Evolutionary conservation across 2,329 filamentous ascomycete species (phyloP).

Genomic region (Rhynchosporium secalis): DNA sequence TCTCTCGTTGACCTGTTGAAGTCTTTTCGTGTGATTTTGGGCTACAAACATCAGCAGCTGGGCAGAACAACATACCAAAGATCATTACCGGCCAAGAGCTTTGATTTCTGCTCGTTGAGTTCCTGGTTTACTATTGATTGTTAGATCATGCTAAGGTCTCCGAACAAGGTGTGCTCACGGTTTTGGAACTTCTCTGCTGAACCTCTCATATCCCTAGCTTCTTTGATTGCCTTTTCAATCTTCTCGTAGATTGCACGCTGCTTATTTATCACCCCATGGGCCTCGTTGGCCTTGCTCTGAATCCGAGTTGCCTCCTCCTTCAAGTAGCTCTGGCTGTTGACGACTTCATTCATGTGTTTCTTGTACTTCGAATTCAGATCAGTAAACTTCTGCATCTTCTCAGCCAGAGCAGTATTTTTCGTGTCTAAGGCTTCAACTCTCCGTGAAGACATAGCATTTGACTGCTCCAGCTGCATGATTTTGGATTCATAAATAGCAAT

Average conservation of each 20-base stretch:
- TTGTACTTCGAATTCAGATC: slow-evolving; percentile 35
- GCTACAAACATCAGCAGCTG: not conserved
- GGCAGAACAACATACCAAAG: not conserved
- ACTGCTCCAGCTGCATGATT: slow-evolving; percentile 18
- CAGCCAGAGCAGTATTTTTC: slow-evolving; percentile 27
- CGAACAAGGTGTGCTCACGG: not conserved
- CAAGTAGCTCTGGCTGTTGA: slow-evolving; percentile 30
- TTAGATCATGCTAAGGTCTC: not conserved
- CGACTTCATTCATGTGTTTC: slow-evolving; percentile 40
- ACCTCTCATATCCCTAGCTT: slow-evolving; percentile 11
- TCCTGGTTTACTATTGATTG: slow-evolving; percentile 13
- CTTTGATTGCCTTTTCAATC: slow-evolving; percentile 13
- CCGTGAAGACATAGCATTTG: slow-evolving; percentile 11
- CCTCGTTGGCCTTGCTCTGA: slow-evolving; percentile 1
- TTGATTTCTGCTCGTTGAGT: slow-evolving; percentile 11
- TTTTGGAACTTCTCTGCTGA: slow-evolving; percentile 6
- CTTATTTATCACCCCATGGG: not conserved
- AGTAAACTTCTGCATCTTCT: slow-evolving; percentile 33
- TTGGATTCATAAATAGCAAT: slow-evolving; percentile 23
- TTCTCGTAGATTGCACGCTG: slow-evolving; percentile 2
- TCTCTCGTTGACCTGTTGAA: not conserved
- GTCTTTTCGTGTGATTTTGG: not conserved
- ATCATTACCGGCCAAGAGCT: slow-evolving; percentile 3
- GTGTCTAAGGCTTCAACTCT: slow-evolving; percentile 22
- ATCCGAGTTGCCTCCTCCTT: slow-evolving; percentile 24